Evolutionary conservation across 495 filamentous ascomycete species (phyloP).

Genomic region (Evansstolkia leycettana): DNA sequence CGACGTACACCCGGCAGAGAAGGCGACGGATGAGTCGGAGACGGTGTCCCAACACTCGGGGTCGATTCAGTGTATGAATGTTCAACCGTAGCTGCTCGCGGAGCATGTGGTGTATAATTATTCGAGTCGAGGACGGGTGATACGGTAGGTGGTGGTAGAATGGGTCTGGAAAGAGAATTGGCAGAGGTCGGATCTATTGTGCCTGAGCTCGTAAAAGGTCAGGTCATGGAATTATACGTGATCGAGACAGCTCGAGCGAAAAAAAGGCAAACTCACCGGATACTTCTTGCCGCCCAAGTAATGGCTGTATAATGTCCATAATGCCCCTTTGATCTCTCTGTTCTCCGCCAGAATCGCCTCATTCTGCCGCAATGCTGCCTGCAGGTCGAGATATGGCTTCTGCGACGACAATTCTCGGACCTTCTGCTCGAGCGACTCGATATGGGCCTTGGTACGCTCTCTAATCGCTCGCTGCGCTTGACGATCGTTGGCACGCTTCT

Average conservation of each 20-base stretch:
- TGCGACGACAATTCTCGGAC: slow-evolving; percentile 61
- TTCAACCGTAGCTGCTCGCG: slow-evolving; percentile 9
- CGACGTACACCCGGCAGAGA: slow-evolving; percentile 13
- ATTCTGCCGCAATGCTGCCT: slow-evolving; percentile 55
- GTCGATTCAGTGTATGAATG: slow-evolving; percentile 19
- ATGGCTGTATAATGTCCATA: slow-evolving; percentile 52
- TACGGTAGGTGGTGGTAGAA: slow-evolving; percentile 9
- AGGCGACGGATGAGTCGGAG: slow-evolving; percentile 23
- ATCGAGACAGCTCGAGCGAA: neutral
- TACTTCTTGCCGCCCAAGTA: slow-evolving; percentile 26
- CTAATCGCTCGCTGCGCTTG: slow-evolving; percentile 81
- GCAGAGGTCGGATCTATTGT: slow-evolving; percentile 8
- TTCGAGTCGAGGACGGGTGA: slow-evolving; percentile 16
- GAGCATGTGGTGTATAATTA: slow-evolving; percentile 8
- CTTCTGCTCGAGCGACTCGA: slow-evolving; percentile 60
- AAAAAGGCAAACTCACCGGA: slow-evolving; percentile 7
- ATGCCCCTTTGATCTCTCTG: slow-evolving; percentile 52
- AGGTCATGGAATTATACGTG: no score
- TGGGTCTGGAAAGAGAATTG: slow-evolving; percentile 4
- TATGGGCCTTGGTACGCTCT: slow-evolving; percentile 69
- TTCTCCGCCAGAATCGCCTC: slow-evolving; percentile 60
- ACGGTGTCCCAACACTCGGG: slow-evolving; percentile 23
- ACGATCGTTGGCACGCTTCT: slow-evolving; percentile 81
- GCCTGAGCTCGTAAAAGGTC: no score
- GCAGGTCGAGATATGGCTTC: slow-evolving; percentile 69